phyloP scores from a whole-genome alignment of 2,329 filamentous ascomycete genomes.

The Fusarium cyanostomum region DNA sequence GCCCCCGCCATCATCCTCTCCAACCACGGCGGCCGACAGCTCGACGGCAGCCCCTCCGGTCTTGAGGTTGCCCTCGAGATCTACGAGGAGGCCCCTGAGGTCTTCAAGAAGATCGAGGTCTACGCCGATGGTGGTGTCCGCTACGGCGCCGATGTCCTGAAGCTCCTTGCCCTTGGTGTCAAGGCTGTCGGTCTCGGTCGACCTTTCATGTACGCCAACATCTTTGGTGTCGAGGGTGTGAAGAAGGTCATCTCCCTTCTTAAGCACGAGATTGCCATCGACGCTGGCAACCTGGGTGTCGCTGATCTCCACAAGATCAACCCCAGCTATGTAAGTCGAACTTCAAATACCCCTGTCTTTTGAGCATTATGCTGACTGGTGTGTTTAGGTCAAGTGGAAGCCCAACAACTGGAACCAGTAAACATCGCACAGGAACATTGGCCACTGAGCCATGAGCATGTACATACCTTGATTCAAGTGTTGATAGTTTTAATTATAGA shows the following conservation, averaged over 20 bases:
- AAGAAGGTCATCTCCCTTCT: constrained; percentile 55
- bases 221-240: constrained; percentile 61
- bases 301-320: constrained; percentile 49
- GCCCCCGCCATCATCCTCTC: constrained; percentile 52
- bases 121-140: constrained; percentile 55
- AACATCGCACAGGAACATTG: background rate
- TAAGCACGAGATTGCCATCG: constrained; percentile 59
- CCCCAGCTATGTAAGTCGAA: constrained; percentile 37
- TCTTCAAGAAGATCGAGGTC: constrained; percentile 53
- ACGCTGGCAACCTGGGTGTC: constrained; percentile 56
- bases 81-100: constrained; percentile 48
- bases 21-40: constrained; percentile 56
- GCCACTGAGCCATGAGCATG: constrained; percentile 11
- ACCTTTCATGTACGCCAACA: constrained; percentile 63
- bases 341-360: fast-evolving
- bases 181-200: constrained; percentile 58
- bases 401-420: constrained; percentile 40
- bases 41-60: constrained; percentile 51
- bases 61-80: constrained; percentile 54
- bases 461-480: constrained; percentile 36
- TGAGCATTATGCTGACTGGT: background rate
- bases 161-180: constrained; percentile 56
- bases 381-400: constrained; percentile 38
- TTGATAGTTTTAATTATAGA: constrained; percentile 26
- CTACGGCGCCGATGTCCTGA: constrained; percentile 55